Conservation (phyloP, 495 filamentous ascomycete species). For the Pyrenula massariospora region DNA sequence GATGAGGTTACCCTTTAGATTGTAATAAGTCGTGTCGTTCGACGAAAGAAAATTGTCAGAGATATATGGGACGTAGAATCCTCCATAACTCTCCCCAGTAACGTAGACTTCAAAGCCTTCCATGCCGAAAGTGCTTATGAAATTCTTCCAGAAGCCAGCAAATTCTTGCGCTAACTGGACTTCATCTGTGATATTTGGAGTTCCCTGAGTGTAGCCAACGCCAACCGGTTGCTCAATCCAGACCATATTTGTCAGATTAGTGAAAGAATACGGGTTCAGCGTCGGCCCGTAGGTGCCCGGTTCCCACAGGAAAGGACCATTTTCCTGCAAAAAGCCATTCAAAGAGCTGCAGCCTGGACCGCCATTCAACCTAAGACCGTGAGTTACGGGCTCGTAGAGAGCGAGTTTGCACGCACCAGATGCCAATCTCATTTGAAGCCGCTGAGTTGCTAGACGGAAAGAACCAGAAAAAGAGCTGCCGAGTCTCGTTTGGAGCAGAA, state of each 20-base stretch:
- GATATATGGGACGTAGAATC: constrained; percentile 43
- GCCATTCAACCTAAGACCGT: constrained; percentile 60
- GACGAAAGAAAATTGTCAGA: constrained; percentile 31
- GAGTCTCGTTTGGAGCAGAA: constrained; percentile 33
- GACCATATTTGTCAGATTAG: constrained; percentile 52
- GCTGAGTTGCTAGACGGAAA: constrained; percentile 34
- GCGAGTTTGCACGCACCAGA: too few relatives aligned
- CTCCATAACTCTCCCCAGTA: constrained; percentile 50
- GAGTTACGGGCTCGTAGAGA: constrained; percentile 13
- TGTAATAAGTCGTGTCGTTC: constrained; percentile 34
- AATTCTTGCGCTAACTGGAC: constrained; percentile 48
- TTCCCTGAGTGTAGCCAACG: constrained; percentile 44
- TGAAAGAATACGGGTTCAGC: constrained; percentile 54
- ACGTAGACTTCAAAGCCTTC: constrained; percentile 51
- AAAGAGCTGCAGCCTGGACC: constrained; percentile 58
- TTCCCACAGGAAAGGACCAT: constrained; percentile 52
- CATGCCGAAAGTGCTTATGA: constrained; percentile 45
- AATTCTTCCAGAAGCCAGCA: constrained; percentile 53
- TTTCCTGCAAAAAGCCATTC: constrained; percentile 55
- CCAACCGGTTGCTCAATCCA: constrained; percentile 49
- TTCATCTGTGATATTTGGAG: constrained; percentile 37
- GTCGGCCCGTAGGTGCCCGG: constrained; percentile 45
- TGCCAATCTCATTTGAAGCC: constrained; percentile 54
- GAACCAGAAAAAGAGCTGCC: constrained; percentile 36
- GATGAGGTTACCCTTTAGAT: constrained; percentile 23